Base-by-base conservation (phyloP, 805 yeast genomes). In the Ogataea nonfermentans region DNA sequence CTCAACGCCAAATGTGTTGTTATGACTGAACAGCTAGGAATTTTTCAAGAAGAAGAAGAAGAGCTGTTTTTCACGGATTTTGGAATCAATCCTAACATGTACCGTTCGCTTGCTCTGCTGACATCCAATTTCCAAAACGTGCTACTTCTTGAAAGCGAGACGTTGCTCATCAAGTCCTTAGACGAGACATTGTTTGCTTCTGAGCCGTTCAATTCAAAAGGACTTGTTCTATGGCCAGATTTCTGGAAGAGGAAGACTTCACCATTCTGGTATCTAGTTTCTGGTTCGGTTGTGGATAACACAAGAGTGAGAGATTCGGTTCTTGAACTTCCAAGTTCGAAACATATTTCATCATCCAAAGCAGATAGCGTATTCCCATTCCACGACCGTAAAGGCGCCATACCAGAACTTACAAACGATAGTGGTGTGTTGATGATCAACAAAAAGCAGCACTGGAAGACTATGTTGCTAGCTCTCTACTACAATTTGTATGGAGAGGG, bases 241-340 rank as follows among this genome's bases (percentile, higher is more conserved):
- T 84, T 78, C 57, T 84, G 93, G 89, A 73, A 76, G 55, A 71
- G 95, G 47, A 75, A 81, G 6, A 84, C 89, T 3, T 74, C 84
- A 2, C 95, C 95, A 6, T 63, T 65, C 23, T 81, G 74, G 53
- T 87, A 83, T 58, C 68, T 74, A 13, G 75, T 84, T 45, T 80
- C 83, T 0, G 80, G 74, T 1, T 57, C 71, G 9, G 57, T 55
- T 19, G 54, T 68, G 6, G 66, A 58, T 29, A 62, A 58, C 49
- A 53, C 49, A 7, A 62, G 61, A 19, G 52, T 61, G 1, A 65
- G 68, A 13, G 65, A 68, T 9, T 56, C 56, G 14, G 43, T 53
- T 9, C 25, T 57, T 13, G 51, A 48, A 12, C 39, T 59, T 28
- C 58, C 61, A 3, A 48, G 51, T 24, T 31, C 46, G 5, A 42